These are phyloP conservation scores for Comarum palustre DNA, from an alignment of 306 rosid species.

Conservation along the genomic window DNA sequence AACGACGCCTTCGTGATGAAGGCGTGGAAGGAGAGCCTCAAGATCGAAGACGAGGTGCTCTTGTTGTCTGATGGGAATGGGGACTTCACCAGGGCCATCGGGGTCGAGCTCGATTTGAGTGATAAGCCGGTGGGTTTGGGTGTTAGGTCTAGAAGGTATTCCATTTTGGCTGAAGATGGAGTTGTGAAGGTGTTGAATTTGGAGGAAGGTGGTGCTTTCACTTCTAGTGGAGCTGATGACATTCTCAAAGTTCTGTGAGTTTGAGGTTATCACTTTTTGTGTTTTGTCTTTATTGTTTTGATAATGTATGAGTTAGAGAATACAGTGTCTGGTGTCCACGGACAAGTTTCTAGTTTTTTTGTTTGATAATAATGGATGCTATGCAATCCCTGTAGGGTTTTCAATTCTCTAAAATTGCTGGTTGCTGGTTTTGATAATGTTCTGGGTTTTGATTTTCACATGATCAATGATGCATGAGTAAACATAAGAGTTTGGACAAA, in stretches of 20 bases:
- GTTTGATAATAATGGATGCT: conserved; percentile 12
- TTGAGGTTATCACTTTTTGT: background rate
- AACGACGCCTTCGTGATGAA: conserved; percentile 87
- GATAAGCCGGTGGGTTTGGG: conserved; percentile 94
- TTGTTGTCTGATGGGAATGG: conserved; percentile 83
- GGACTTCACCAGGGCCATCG: conserved; percentile 73
- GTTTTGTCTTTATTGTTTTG: background rate
- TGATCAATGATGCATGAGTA: background rate
- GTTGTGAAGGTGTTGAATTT: conserved; percentile 82
- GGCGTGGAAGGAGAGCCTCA: conserved; percentile 83
- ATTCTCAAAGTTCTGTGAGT: conserved; percentile 59
- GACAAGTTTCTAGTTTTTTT: background rate
- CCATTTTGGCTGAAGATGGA: conserved; percentile 85
- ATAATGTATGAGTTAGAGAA: background rate
- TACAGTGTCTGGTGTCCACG: background rate
- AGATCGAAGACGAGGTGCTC: conserved; percentile 64
- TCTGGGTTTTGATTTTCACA: background rate
- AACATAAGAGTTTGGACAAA: background rate
- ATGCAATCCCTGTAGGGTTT: background rate
- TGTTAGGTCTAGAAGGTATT: conserved; percentile 80
- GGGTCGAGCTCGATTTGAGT: conserved; percentile 77
- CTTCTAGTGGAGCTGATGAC: conserved; percentile 80
- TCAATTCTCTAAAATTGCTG: background rate
- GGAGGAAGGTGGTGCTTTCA: conserved; percentile 99
- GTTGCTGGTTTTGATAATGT: background rate